A percentile compares a stretch with the other conserved stretches of the same genome.
Conservation (phyloP, 2,329 filamentous ascomycete species). For the Emergomyces africanus region DNA sequence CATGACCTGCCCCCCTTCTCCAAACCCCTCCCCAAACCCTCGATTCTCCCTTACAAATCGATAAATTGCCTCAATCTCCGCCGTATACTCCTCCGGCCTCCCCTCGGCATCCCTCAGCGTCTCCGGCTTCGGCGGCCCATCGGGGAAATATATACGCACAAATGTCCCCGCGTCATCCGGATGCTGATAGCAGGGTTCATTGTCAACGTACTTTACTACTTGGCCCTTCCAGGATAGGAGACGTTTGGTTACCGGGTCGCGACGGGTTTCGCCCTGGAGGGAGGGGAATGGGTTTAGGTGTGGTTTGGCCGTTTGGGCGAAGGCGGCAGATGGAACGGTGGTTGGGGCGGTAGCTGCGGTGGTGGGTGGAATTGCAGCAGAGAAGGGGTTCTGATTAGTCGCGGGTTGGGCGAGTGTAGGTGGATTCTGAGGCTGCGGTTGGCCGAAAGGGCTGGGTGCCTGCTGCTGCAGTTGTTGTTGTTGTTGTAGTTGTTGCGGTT, state of each 20-base stretch:
- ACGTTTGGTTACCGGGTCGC: constrained; percentile 22
- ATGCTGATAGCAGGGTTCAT: constrained; percentile 39
- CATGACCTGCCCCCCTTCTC: constrained; percentile 35
- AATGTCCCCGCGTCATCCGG: constrained; percentile 42
- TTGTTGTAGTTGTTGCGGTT: not conserved
- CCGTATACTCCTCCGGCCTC: constrained; percentile 38
- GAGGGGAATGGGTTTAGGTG: constrained; percentile 10
- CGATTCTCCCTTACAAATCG: constrained; percentile 51
- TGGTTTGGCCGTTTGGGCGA: constrained; percentile 8
- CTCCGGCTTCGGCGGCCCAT: constrained; percentile 47
- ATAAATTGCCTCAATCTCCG: constrained; percentile 48
- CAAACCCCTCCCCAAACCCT: constrained; percentile 54
- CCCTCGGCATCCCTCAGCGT: constrained; percentile 39
- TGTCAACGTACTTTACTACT: constrained; percentile 46
- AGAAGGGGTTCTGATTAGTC: constrained; percentile 11
- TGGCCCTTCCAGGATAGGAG: constrained; percentile 52
- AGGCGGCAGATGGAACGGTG: not conserved
- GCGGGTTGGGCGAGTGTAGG: constrained; percentile 8
- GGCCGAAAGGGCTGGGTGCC: not conserved
- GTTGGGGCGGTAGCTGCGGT: constrained; percentile 8
- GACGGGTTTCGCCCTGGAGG: constrained; percentile 25
- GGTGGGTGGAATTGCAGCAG: not conserved
- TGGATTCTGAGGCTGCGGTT: not conserved
- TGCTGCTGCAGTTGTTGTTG: constrained; percentile 1
- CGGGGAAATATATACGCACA: constrained; percentile 59